A percentile compares a stretch with the other conserved stretches of the same genome.
These are phyloP conservation scores for Thelonectria olida DNA, from an alignment of 2,329 filamentous ascomycete genomes.

Conservation along the genomic window DNA sequence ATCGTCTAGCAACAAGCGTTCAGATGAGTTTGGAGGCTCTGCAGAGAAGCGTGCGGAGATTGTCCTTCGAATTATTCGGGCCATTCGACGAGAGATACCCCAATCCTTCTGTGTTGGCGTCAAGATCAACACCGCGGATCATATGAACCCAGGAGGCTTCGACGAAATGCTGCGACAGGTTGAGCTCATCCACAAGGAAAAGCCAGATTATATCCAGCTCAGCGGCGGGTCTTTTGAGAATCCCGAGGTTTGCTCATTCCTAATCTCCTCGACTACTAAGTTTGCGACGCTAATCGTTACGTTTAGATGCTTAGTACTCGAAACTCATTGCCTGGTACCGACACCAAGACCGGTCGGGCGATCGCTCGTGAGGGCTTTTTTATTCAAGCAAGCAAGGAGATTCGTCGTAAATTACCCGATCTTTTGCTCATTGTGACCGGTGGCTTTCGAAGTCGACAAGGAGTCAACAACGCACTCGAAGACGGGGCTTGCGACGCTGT, in stretches of 20 bases:
- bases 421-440: neutral
- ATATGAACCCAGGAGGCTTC: neutral
- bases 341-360: neutral
- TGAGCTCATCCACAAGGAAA: neutral
- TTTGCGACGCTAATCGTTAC: neutral
- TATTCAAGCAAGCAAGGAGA: neutral
- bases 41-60: neutral
- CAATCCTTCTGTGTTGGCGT: slow-evolving; percentile 1
- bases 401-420: neutral
- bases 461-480: neutral
- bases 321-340: neutral
- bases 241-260: neutral
- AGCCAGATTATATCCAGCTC: neutral
- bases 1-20: slow-evolving; percentile 1
- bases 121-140: slow-evolving; percentile 6
- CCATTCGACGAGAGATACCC: neutral
- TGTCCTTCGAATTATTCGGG: neutral
- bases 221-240: neutral
- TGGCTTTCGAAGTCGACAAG: neutral
- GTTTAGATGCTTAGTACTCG: neutral
- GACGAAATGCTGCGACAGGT: neutral
- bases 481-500: neutral
- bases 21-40: slow-evolving; percentile 1
- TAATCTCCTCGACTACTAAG: neutral
- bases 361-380: neutral